Evolutionary conservation across 306 rosid species (phyloP), one percentile per base, ranked within the genome.

Genomic region (Arachis hypogaea): DNA sequence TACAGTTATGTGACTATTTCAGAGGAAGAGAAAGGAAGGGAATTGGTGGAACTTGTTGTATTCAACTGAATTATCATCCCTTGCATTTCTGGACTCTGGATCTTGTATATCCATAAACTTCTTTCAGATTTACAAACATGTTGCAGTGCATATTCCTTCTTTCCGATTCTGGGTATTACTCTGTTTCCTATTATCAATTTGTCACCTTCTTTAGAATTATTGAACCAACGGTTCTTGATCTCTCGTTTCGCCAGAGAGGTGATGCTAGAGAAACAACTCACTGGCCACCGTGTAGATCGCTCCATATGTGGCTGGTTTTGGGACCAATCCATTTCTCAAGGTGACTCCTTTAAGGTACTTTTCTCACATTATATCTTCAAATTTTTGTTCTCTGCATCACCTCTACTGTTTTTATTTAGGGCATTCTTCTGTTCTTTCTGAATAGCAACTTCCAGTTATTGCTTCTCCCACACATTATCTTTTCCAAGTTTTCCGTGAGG

Each of bases 401-500:
- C n/a, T n/a, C 55, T 42, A 43, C 46, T 43, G 7, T 4, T 61
- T 36, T 59, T 11, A 57, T 14, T 41, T 38, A 59, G 36, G 22
- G 3, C 4, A 33, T 50, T 72, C 3, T 67, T 29, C 7, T 55
- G 14, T 64, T 73, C 6, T 77, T 30, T 77, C 58, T 74, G 62
- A 55, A 69, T 69, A 93, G 97, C 88, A 85, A 80, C 96, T 86
- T 78, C 88, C 97, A 2, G 97, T 93, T 18, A 85, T 93, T 84
- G 95, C 97, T 79, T 91, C 98, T 16, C 98, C 97, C 1, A 91
- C 98, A 0, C 97, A 93, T 81, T 93, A 93, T 83, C 88, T 93
- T 57, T 93, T 93, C 87, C 96, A 93, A 88, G 78, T 93, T 82
- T 73, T 82, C 74, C 93, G 97, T 0, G 93, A 88, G 55, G 98